Evolutionary conservation across 768 basidiomycete species (phyloP).

Genomic region (Leccinum truebloodii): DNA sequence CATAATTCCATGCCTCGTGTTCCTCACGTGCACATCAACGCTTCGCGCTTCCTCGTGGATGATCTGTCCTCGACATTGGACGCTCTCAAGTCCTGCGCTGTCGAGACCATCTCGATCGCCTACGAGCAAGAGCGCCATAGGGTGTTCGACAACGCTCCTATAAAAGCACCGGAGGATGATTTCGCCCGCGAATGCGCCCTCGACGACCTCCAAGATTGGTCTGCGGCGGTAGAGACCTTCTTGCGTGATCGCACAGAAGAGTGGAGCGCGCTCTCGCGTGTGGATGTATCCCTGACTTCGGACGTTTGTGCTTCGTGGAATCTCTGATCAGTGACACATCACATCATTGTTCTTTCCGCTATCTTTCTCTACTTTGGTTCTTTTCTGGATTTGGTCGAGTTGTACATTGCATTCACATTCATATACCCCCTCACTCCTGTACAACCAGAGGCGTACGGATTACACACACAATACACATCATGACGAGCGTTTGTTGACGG

Average conservation of each 20-base stretch:
- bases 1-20: constrained; percentile 13
- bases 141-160: background rate
- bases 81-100: constrained; percentile 13
- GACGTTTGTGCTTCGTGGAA: constrained; percentile 26
- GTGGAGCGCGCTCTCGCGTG: constrained; percentile 19
- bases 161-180: constrained; percentile 15
- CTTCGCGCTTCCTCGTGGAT: constrained; percentile 26
- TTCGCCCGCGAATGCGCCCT: constrained; percentile 33
- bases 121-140: constrained; percentile 17
- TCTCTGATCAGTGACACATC: constrained; percentile 13
- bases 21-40: constrained; percentile 27
- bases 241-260: constrained; percentile 16
- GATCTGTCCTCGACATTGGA: constrained; percentile 26
- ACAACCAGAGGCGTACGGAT: background rate
- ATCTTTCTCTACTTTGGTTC: background rate
- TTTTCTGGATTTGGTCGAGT: background rate
- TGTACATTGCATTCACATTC: background rate
- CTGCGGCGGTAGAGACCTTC: constrained; percentile 21
- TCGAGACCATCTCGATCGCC: constrained; percentile 26
- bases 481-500: background rate
- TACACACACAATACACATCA: background rate
- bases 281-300: constrained; percentile 19
- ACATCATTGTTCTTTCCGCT: background rate
- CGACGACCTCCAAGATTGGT: constrained; percentile 34
- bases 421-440: background rate